Evolutionary conservation across 768 basidiomycete genomes (phyloP).

Genomic region (Favolaschia claudopus): DNA sequence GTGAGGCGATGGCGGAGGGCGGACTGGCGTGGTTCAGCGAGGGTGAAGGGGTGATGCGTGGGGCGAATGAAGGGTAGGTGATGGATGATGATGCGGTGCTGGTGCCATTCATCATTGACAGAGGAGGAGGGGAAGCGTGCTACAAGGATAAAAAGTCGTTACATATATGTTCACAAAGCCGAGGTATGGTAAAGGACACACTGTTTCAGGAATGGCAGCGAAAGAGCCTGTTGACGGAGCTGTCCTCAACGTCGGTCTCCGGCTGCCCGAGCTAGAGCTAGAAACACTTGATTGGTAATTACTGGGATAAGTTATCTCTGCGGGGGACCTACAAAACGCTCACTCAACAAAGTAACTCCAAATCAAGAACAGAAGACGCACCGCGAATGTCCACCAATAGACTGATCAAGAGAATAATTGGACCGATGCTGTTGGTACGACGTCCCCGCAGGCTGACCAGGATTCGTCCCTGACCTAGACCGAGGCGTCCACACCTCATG

Average conservation of each 20-base stretch:
- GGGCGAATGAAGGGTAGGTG: conserved; percentile 60
- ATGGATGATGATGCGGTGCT: too few species aligned
- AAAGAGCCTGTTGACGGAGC: conserved; percentile 27
- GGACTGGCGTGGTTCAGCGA: conserved; percentile 37
- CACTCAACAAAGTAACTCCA: background rate
- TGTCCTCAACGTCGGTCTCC: conserved; percentile 24
- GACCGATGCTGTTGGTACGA: conserved; percentile 34
- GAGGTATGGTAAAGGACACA: conserved; percentile 33
- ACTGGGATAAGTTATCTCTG: conserved; percentile 41
- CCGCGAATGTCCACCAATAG: conserved; percentile 52
- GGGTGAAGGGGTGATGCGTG: conserved; percentile 44
- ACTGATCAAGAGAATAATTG: conserved; percentile 50
- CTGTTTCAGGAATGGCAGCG: conserved; percentile 57
- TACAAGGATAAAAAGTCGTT: conserved; percentile 47
- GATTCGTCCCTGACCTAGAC: conserved; percentile 31
- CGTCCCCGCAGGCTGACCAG: conserved; percentile 18
- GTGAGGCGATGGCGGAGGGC: conserved; percentile 46
- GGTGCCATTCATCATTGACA: conserved; percentile 47
- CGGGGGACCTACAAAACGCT: conserved; percentile 44
- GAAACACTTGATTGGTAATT: conserved; percentile 14
- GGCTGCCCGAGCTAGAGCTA: conserved; percentile 1
- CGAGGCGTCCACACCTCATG: conserved; percentile 44
- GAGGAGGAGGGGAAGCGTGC: too few species aligned
- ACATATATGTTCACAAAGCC: conserved; percentile 17
- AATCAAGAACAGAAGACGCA: conserved; percentile 28